A percentile compares a stretch with the other conserved stretches of the same genome.
These are phyloP conservation scores for Agaricales sp. DNA, from an alignment of 1,284 basidiomycete species.

Conservation along the genomic window DNA sequence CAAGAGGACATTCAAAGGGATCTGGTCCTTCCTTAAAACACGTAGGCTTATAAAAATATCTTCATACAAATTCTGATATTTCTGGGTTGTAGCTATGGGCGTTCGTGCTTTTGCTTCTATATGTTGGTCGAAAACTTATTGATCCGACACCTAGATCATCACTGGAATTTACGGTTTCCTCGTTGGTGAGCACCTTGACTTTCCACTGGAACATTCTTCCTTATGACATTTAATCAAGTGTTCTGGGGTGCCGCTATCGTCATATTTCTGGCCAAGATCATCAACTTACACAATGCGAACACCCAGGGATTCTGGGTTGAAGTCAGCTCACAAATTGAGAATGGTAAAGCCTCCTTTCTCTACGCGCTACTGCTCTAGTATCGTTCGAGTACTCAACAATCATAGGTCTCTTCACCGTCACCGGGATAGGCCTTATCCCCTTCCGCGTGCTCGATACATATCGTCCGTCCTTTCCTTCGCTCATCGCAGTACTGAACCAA, in stretches of 20 bases:
- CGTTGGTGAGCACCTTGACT: constrained; percentile 37
- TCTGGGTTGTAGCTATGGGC: constrained; percentile 36
- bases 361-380: not conserved
- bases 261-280: constrained; percentile 60
- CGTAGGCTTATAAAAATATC: constrained; percentile 30
- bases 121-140: not conserved
- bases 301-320: constrained; percentile 70
- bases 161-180: constrained; percentile 75
- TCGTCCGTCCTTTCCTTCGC: constrained; percentile 39
- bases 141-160: constrained; percentile 43
- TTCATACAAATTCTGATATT: constrained; percentile 7
- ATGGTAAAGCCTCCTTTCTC: constrained; percentile 37
- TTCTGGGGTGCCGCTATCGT: constrained; percentile 78
- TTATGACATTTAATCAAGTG: constrained; percentile 28
- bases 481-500: no score
- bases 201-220: not conserved
- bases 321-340: constrained; percentile 68
- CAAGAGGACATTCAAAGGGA: constrained; percentile 52
- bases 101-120: constrained; percentile 20
- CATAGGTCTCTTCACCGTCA: constrained; percentile 68
- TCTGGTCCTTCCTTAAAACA: constrained; percentile 82
- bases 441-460: constrained; percentile 72
- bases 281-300: constrained; percentile 56
- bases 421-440: constrained; percentile 67
- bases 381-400: not conserved